Evolutionary conservation across 1,284 basidiomycete genomes (phyloP).

Genomic region (Apiotrichum siamense): DNA sequence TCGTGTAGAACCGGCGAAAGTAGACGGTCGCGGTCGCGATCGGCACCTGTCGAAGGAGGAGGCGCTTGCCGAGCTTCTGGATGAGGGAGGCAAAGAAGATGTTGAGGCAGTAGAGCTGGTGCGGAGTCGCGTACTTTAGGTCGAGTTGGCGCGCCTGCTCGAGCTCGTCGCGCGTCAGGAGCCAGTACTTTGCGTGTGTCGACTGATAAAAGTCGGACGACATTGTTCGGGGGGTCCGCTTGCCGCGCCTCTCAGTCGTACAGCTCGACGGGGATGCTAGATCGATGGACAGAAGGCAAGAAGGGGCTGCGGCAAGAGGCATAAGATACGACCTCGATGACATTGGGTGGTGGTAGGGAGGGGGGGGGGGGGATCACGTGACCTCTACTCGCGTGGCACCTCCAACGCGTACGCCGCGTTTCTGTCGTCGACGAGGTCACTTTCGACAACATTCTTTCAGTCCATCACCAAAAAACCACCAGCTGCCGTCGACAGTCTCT

Average conservation of each 20-base stretch:
- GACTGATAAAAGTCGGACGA: conserved; percentile 44
- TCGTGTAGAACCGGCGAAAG: conserved; percentile 89
- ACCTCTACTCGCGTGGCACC: too few relatives aligned
- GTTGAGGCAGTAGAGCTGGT: conserved; percentile 67
- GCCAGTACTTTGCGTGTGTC: conserved; percentile 57
- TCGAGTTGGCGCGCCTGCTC: conserved; percentile 68
- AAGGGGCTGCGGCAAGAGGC: too few relatives aligned
- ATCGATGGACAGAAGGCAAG: too few relatives aligned
- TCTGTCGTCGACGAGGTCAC: too few relatives aligned
- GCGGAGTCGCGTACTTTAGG: conserved; percentile 65
- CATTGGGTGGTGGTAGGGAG: too few relatives aligned
- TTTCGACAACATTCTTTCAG: background rate
- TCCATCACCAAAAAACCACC: background rate
- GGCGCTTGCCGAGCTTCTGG: conserved; percentile 76
- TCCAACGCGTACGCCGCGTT: too few relatives aligned
- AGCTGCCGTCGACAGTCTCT: too few relatives aligned
- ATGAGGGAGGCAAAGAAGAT: conserved; percentile 84
- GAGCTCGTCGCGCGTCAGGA: conserved; percentile 71
- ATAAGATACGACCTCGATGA: too few relatives aligned
- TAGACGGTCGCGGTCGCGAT: conserved; percentile 90
- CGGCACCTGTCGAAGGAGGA: conserved; percentile 77
- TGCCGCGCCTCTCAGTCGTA: too few relatives aligned
- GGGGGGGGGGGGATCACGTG: too few relatives aligned
- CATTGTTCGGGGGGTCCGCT: conserved; percentile 22
- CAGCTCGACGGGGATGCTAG: too few relatives aligned